phyloP scores from a whole-genome alignment of 805 yeast genomes.

The Wickerhamomyces kurtzmanii region DNA sequence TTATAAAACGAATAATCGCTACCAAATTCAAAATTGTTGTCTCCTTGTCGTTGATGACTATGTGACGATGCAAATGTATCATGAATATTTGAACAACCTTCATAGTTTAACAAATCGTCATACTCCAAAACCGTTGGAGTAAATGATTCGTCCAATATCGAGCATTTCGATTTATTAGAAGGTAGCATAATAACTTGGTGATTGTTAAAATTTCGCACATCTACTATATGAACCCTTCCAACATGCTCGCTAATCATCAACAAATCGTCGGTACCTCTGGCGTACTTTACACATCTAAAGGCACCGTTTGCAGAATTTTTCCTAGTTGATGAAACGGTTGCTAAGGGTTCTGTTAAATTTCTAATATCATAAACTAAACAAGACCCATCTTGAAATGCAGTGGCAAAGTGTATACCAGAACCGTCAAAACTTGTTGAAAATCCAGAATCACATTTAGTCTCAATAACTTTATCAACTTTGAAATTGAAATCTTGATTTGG shows the following conservation, averaged over 20 bases:
- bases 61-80: background rate
- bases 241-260: conserved; percentile 75
- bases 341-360: conserved; percentile 41
- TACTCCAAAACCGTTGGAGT: conserved; percentile 15
- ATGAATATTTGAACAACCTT: conserved; percentile 3
- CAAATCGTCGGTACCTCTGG: conserved; percentile 64
- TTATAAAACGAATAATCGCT: no score
- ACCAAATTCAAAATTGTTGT: no score
- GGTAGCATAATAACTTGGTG: conserved; percentile 75
- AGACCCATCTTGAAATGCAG: conserved; percentile 80
- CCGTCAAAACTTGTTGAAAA: conserved; percentile 73
- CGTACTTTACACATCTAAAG: conserved; percentile 52
- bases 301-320: conserved; percentile 48
- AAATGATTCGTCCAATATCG: no score
- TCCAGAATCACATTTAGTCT: conserved; percentile 66
- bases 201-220: conserved; percentile 60
- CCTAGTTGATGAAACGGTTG: conserved; percentile 51
- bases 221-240: conserved; percentile 79
- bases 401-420: conserved; percentile 66
- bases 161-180: no score
- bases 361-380: conserved; percentile 72
- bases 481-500: conserved; percentile 23
- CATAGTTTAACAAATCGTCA: conserved; percentile 13
- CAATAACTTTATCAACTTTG: conserved; percentile 27
- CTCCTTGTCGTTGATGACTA: no score